Conservation (phyloP, 371 early-diverging fungal species). For the Globomyces sp. region DNA sequence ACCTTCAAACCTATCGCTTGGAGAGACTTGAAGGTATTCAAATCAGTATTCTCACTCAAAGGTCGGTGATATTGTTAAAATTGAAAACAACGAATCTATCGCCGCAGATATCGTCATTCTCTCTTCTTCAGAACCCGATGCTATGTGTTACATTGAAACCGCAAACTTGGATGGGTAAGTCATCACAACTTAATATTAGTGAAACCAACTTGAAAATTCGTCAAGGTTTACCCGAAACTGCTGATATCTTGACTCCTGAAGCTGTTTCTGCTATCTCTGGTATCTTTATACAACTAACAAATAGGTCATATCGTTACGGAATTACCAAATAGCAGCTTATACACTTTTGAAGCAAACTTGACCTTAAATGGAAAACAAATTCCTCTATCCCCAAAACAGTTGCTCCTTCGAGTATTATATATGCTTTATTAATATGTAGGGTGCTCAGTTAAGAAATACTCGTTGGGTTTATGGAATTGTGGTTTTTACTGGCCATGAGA, state of each 20-base stretch:
- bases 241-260: constrained; percentile 27
- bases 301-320: constrained; percentile 39
- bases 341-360: constrained; percentile 48
- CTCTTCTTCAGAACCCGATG: constrained; percentile 55
- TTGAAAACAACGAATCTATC: constrained; percentile 69
- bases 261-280: constrained; percentile 29
- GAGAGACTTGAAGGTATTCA: constrained; percentile 47
- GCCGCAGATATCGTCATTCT: constrained; percentile 78
- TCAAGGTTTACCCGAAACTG: constrained; percentile 48
- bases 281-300: neutral
- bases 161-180: constrained; percentile 62
- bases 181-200: constrained; percentile 24
- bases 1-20: constrained; percentile 44
- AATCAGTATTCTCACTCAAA: constrained; percentile 16
- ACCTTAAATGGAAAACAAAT: constrained; percentile 31
- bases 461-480: constrained; percentile 69
- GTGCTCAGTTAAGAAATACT: constrained; percentile 76
- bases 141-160: constrained; percentile 70
- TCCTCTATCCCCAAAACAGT: constrained; percentile 49
- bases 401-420: constrained; percentile 33
- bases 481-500: constrained; percentile 77
- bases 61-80: constrained; percentile 76
- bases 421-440: constrained; percentile 44
- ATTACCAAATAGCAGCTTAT: constrained; percentile 46
- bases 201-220: constrained; percentile 75